phyloP scores from a whole-genome alignment of 441 rosid species.

The Pelargonium cotyledonis region DNA sequence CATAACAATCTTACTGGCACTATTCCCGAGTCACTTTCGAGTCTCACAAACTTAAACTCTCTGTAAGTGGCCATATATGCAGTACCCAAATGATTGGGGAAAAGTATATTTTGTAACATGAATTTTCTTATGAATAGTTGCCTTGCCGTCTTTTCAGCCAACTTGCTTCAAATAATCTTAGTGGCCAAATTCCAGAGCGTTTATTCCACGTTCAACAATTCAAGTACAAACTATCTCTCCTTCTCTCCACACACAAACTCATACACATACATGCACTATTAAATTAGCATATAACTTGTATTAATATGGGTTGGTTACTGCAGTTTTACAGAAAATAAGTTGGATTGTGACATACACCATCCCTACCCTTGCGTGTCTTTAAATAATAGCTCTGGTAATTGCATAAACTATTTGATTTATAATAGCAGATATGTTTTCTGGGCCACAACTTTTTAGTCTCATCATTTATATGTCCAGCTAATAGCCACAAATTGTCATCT shows the following conservation, averaged over 20 bases:
- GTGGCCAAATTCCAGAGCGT: conserved; percentile 62
- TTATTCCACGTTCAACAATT: conserved; percentile 57
- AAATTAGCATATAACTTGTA: background rate
- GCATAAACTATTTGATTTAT: background rate
- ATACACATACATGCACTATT: background rate
- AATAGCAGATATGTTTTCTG: background rate
- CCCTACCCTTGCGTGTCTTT: background rate
- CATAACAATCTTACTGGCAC: conserved; percentile 75
- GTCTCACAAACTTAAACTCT: conserved; percentile 57
- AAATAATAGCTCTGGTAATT: background rate
- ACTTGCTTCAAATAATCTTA: conserved; percentile 64
- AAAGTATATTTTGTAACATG: background rate
- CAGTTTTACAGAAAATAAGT: background rate
- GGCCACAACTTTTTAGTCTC: background rate
- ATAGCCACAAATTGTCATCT: background rate
- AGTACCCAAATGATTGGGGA: background rate
- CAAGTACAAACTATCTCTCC: conserved; percentile 46
- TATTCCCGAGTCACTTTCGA: conserved; percentile 62
- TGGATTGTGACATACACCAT: background rate
- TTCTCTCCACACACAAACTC: background rate
- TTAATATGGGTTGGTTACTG: background rate
- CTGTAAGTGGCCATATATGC: conserved; percentile 38
- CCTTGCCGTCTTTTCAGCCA: conserved; percentile 43
- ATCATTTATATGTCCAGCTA: background rate
- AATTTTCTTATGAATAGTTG: background rate